Base-by-base conservation (phyloP, 192 early-diverging fungal genomes). In the Podochytrium sp. region DNA sequence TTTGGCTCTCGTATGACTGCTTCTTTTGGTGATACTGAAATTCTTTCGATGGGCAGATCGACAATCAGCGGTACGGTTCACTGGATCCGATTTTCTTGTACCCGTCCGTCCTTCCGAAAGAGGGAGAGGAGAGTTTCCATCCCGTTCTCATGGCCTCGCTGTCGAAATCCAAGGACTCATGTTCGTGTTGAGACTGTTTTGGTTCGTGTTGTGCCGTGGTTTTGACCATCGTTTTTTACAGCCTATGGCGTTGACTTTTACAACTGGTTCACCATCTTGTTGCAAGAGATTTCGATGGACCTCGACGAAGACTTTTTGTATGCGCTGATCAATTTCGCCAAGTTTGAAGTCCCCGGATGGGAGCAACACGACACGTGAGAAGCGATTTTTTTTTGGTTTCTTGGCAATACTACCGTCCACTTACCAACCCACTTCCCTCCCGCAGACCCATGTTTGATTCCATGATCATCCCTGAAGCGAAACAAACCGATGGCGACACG, bases 221-320 rank as follows among this genome's bases (percentile, higher is more conserved):
- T 34, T 62, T 55, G 47, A 59, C 7, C n/a, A 25, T 30, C 3
- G 27, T 39, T 37, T 25, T 39, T 72, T 66, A 27, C 73, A 91
- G 90, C 95, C 6, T 96, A 95, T 65, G 98, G 98, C 47, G 94
- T 99, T 18, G 89, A 94, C 38, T 99, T 96, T 84, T 90, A 94
- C 77, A 92, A 98, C 67, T 96, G 94, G 79, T 97, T 96, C 57
- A 94, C 94, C 1, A 88, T 95, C 4, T 73, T 98, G 6, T 69
- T 96, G 5, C 98, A 99, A 81, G 96, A 98, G 76, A 80, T 99
- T 76, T 96, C 93, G 3, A 78, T 99, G 27, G 94, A 97, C 58
- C 86, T 97, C 59, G 96, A 98, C 71, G 96, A 97, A 78, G 94
- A 94, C 61, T 94, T 99, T 78, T 78, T 97, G 57, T 89, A 89